These are phyloP conservation scores for Clarireedia monteithiana DNA, from an alignment of 2,329 filamentous ascomycete species.

Conservation along the genomic window DNA sequence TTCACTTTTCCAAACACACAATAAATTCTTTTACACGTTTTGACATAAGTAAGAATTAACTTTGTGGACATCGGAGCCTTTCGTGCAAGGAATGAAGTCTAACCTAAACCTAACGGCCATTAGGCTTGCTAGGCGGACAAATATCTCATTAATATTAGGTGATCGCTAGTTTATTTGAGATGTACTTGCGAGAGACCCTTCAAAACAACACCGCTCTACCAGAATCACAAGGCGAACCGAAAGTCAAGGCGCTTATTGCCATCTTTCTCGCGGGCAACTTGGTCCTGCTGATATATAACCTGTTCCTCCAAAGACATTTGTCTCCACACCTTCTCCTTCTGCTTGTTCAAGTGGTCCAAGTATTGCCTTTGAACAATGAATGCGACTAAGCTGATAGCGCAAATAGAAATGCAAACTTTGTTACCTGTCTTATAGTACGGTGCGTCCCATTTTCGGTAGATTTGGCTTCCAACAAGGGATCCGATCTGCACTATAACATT, in stretches of 20 bases:
- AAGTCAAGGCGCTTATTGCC: neutral
- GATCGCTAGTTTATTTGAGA: no score
- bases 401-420: constrained; percentile 42
- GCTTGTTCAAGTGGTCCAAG: constrained; percentile 39
- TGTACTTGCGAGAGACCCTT: no score
- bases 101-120: no score
- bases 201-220: no score
- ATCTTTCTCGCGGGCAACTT: constrained; percentile 21
- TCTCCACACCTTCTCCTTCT: constrained; percentile 40
- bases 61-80: no score
- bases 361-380: constrained; percentile 39
- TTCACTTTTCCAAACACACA: no score
- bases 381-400: constrained; percentile 35
- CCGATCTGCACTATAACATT: constrained; percentile 44
- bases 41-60: no score
- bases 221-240: no score
- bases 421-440: constrained; percentile 49
- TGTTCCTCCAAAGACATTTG: constrained; percentile 38
- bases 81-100: no score
- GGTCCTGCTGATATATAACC: constrained; percentile 38
- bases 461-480: constrained; percentile 28
- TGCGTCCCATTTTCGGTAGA: constrained; percentile 38
- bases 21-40: no score
- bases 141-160: no score
- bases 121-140: no score